These are phyloP conservation scores for Cystobasidium pallidum DNA, from an alignment of 1,284 basidiomycete genomes.

Conservation along the genomic window DNA sequence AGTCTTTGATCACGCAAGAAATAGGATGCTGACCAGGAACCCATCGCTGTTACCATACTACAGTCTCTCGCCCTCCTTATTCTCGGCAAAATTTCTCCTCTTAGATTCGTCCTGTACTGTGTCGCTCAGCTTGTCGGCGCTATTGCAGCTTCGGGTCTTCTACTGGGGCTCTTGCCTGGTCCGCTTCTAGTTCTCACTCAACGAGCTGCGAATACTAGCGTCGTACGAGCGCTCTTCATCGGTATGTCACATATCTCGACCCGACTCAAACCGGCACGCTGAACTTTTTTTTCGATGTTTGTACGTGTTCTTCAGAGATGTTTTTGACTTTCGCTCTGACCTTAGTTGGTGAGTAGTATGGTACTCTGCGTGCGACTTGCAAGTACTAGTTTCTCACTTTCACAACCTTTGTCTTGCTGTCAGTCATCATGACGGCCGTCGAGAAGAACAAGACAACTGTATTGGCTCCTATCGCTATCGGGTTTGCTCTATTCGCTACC, in stretches of 20 bases:
- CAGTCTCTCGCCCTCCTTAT: conserved; percentile 66
- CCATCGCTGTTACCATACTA: no score
- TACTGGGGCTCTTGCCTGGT: conserved; percentile 66
- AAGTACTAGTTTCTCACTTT: not conserved
- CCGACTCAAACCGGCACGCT: not conserved
- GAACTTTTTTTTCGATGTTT: not conserved
- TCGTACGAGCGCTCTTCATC: conserved; percentile 59
- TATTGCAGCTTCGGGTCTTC: conserved; percentile 63
- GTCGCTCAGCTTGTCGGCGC: conserved; percentile 58
- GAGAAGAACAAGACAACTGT: conserved; percentile 47
- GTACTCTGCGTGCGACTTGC: not conserved
- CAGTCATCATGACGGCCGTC: conserved; percentile 45
- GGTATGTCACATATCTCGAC: conserved; percentile 1
- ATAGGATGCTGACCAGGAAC: no score
- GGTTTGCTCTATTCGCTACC: conserved; percentile 46
- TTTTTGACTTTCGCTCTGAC: conserved; percentile 64
- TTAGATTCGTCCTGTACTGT: conserved; percentile 67
- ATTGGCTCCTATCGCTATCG: conserved; percentile 46
- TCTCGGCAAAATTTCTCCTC: conserved; percentile 65
- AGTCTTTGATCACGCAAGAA: not conserved
- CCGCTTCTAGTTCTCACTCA: conserved; percentile 63
- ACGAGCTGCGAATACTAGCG: conserved; percentile 60
- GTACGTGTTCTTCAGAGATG: conserved; percentile 60
- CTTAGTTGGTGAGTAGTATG: not conserved
- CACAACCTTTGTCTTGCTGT: not conserved